These are phyloP conservation scores for Eimeria zaria DNA, from an alignment of 169 alveolate genomes.

Conservation along the genomic window DNA sequence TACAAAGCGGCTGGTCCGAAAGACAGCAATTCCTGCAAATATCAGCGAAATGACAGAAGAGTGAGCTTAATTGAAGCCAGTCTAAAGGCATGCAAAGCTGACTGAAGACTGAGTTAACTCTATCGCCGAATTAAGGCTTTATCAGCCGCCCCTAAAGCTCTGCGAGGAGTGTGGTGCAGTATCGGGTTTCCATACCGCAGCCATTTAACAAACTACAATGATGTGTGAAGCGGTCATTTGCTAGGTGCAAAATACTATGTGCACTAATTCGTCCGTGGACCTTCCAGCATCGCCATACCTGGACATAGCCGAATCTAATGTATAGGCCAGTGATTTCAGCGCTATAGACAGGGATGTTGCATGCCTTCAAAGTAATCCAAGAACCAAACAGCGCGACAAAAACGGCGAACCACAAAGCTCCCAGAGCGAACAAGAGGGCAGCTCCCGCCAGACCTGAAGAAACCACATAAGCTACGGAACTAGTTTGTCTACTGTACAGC, in stretches of 20 bases:
- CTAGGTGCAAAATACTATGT: not conserved
- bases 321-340: slow-evolving; percentile 67
- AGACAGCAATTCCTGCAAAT: slow-evolving; percentile 42
- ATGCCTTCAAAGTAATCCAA: slow-evolving; percentile 68
- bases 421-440: slow-evolving; percentile 71
- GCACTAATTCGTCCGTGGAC: not conserved
- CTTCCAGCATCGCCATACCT: not conserved
- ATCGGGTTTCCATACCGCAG: not conserved
- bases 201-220: not conserved
- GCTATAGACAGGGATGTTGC: slow-evolving; percentile 56
- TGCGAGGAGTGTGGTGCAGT: not conserved
- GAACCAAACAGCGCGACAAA: slow-evolving; percentile 64
- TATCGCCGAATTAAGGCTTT: not conserved
- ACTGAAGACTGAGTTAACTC: not conserved
- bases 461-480: not conserved
- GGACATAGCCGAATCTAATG: slow-evolving; percentile 70
- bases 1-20: slow-evolving; percentile 39
- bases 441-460: slow-evolving; percentile 63
- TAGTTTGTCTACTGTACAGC: not conserved
- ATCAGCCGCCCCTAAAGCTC: not conserved
- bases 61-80: not conserved
- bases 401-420: slow-evolving; percentile 66
- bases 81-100: not conserved
- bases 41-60: not conserved
- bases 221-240: not conserved